Base-by-base conservation (phyloP, 192 early-diverging fungal species). In the Coemansia sp. region DNA sequence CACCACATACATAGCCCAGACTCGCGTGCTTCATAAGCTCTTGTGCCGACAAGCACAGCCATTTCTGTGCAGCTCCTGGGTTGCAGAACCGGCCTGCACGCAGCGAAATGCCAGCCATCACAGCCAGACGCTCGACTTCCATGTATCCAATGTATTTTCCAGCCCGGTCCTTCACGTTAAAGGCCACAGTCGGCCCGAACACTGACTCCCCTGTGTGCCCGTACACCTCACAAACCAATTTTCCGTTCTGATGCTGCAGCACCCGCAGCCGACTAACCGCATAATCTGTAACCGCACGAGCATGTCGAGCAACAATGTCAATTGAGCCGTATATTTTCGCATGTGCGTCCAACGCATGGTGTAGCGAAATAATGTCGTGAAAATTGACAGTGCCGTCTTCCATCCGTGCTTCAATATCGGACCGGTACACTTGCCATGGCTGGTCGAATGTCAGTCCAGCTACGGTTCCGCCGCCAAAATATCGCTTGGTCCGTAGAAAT, bases 381-480 rank as follows among this genome's bases (percentile, higher is more conserved):
- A 87, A 94, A 48, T 91, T 89, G 6, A 91, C 31, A 4, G 93
- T 94, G 17, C 93, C 93, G 55, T 91, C 88, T 69, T 94, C 93
- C 42, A 85, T 84, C 12, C 81, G 62, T 44, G 80, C 77, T 22
- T 82, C 75, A 17, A 87, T 55, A 5, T 67, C 71, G 12, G 59
- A 17, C 6, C 84, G 73, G 48, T 83, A 86, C n/a, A 68, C 71
- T 31, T 89, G 86, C 87, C 84, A 89, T 15, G 68, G 49, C 11
- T 56, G 75, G 23, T 84, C 81, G 50, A 80, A 83, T 0, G 79
- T 59, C 48, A 91, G 64, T 0, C 84, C 86, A 0, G 78, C 62
- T 23, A 94, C 87, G 0, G 91, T 91, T 4, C 93, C 93, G 14
- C 93, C 93, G 4, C 92, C 92, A 84, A 90, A 91, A 62, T 89